These are phyloP conservation scores for Umbellularia californica DNA, from an alignment of 164 flowering plant species.

Conservation along the genomic window DNA sequence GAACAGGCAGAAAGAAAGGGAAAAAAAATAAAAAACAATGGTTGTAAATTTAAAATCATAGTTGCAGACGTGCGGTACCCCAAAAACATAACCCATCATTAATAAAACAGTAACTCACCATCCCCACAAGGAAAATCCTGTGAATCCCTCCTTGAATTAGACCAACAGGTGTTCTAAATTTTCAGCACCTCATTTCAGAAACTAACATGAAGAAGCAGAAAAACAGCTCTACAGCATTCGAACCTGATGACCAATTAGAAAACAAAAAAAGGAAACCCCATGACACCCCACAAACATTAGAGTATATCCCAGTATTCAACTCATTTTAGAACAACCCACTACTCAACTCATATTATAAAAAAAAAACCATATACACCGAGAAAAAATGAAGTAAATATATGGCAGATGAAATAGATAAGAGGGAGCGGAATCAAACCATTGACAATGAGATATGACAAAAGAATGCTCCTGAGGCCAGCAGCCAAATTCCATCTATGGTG, in stretches of 20 bases:
- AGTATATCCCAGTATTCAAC: neutral
- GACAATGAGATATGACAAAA: neutral
- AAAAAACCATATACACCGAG: neutral
- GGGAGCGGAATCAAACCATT: neutral
- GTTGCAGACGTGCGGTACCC: neutral
- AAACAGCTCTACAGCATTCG: neutral
- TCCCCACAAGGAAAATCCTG: neutral
- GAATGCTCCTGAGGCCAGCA: too few species aligned
- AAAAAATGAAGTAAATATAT: neutral
- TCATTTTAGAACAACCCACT: neutral
- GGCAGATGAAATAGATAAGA: neutral
- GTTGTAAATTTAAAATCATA: too few species aligned
- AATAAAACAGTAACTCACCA: neutral
- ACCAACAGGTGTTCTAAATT: neutral
- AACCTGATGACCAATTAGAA: neutral
- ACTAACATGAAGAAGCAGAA: neutral
- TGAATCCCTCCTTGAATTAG: neutral
- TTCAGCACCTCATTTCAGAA: neutral
- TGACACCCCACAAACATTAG: neutral
- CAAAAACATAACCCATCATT: neutral
- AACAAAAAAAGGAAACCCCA: neutral
- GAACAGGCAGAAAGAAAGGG: neutral
- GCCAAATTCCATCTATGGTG: too few species aligned
- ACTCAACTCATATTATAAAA: too few species aligned
- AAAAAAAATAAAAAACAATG: too few species aligned